Evolutionary conservation across 495 filamentous ascomycete genomes (phyloP).

Genomic region (Acidiella bohemica): DNA sequence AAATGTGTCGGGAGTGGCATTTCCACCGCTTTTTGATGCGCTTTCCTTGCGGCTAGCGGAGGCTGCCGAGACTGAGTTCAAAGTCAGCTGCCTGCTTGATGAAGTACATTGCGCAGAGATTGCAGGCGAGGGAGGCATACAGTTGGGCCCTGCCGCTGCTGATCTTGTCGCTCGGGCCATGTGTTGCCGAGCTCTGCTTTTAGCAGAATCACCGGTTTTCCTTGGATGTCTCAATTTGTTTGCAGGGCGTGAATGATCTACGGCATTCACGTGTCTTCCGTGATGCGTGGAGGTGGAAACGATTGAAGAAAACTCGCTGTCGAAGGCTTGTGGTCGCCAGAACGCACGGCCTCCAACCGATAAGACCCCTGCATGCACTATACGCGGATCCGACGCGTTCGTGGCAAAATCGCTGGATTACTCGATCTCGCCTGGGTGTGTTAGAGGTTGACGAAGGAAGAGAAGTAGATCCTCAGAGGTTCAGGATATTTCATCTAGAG

Average conservation of each 20-base stretch:
- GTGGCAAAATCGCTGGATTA: too few species aligned
- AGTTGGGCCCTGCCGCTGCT: conserved; percentile 3
- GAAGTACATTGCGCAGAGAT: neutral
- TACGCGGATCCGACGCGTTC: too few species aligned
- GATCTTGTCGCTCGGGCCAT: conserved; percentile 4
- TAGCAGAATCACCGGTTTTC: neutral
- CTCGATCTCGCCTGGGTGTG: too few species aligned
- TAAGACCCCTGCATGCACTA: too few species aligned
- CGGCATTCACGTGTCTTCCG: neutral
- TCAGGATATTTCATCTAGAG: too few species aligned
- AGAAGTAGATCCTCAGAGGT: too few species aligned
- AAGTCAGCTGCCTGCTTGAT: neutral
- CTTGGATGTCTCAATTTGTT: neutral
- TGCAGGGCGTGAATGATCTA: neutral
- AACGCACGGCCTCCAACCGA: neutral
- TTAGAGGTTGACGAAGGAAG: too few species aligned
- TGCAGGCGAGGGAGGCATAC: neutral
- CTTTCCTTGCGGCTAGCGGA: neutral
- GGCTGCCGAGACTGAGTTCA: neutral
- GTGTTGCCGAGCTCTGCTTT: neutral
- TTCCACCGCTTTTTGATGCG: neutral
- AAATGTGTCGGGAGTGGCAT: neutral
- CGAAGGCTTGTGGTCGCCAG: neutral
- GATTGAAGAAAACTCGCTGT: neutral
- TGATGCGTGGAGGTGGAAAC: neutral